Percentiles rank a stretch among this genome's conserved stretches.
Evolutionary conservation across 2,329 filamentous ascomycete genomes (phyloP).

Genomic region (Ceratocystis eucalypticola): DNA sequence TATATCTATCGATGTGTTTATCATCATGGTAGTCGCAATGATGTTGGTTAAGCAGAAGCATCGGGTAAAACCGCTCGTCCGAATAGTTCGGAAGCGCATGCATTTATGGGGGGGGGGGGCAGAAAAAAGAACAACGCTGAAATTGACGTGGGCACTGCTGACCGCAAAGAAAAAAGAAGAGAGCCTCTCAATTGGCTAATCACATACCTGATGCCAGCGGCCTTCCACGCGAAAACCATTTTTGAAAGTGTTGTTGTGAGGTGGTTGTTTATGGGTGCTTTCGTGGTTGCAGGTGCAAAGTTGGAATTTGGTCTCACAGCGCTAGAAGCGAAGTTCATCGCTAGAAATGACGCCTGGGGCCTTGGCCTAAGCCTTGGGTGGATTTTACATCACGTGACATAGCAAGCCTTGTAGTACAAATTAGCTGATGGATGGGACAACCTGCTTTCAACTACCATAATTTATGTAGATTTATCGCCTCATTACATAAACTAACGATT

Average conservation of each 20-base stretch:
- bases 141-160: slow-evolving; percentile 54
- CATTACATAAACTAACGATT: background rate
- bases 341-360: slow-evolving; percentile 14
- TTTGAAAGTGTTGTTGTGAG: slow-evolving; percentile 36
- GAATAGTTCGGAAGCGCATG: slow-evolving; percentile 22
- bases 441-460: background rate
- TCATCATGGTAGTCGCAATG: background rate
- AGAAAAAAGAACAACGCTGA: slow-evolving; percentile 16
- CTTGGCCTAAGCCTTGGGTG: background rate
- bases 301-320: slow-evolving; percentile 2
- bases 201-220: slow-evolving; percentile 86
- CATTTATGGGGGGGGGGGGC: slow-evolving; percentile 12
- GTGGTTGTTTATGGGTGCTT: slow-evolving; percentile 20
- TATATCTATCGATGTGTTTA: background rate
- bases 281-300: slow-evolving; percentile 4
- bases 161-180: slow-evolving; percentile 59
- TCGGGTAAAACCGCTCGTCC: slow-evolving; percentile 16
- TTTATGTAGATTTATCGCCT: background rate
- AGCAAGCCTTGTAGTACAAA: background rate
- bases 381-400: background rate
- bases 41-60: background rate
- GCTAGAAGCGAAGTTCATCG: slow-evolving; percentile 10
- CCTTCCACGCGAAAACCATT: slow-evolving; percentile 98
- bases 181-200: slow-evolving; percentile 16
- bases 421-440: background rate